Evolutionary conservation across 257 asterid species (phyloP).

Genomic region (Coffea eugenioides): DNA sequence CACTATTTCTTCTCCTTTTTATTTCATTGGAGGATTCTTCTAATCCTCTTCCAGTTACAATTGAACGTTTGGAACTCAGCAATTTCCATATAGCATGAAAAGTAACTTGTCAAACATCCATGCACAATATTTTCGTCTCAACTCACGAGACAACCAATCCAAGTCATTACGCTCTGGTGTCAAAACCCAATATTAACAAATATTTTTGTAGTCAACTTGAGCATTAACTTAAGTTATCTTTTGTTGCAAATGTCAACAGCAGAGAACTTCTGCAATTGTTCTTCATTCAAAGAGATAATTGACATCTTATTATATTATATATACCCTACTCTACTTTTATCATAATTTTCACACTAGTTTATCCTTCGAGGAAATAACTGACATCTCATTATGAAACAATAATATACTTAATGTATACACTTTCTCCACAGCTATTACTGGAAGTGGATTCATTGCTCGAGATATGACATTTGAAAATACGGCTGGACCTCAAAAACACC

Average conservation of each 20-base stretch:
- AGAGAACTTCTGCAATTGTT: background rate
- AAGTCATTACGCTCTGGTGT: background rate
- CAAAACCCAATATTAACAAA: background rate
- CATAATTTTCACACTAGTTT: too few relatives aligned
- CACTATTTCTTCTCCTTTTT: background rate
- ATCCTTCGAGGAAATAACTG: background rate
- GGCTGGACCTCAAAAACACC: constrained; percentile 60
- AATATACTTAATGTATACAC: too few relatives aligned
- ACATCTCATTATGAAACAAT: background rate
- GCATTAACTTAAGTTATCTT: background rate
- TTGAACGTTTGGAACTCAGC: background rate
- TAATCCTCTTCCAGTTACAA: background rate
- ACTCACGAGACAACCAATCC: background rate
- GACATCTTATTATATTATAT: background rate
- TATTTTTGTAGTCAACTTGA: background rate
- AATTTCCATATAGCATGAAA: background rate
- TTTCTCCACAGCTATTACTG: constrained; percentile 39
- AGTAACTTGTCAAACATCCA: background rate
- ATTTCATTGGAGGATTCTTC: background rate
- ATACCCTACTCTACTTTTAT: background rate
- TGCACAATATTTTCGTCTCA: background rate
- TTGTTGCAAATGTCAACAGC: background rate
- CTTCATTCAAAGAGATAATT: background rate
- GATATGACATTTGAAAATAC: constrained; percentile 67
- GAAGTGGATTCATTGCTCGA: constrained; percentile 53